phyloP scores from a whole-genome alignment of 2,329 filamentous ascomycete species.

The Pochonia chlamydosporia region DNA sequence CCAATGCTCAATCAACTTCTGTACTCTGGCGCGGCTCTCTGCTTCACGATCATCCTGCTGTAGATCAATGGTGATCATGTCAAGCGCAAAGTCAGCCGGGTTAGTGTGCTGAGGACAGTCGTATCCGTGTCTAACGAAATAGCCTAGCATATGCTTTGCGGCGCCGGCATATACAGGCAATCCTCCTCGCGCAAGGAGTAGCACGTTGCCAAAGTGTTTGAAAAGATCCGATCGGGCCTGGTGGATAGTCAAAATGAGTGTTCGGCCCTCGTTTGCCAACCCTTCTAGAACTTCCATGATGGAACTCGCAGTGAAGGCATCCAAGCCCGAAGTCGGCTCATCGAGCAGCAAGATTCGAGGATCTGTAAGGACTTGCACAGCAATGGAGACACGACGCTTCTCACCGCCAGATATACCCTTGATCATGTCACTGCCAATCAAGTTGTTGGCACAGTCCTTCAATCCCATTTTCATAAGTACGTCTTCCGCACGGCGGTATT shows the following conservation, averaged over 20 bases:
- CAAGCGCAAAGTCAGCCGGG: slow-evolving; percentile 71
- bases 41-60: slow-evolving; percentile 59
- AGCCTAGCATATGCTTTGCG: slow-evolving; percentile 56
- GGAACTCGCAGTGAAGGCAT: slow-evolving; percentile 71
- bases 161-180: slow-evolving; percentile 61
- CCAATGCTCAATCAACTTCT: slow-evolving; percentile 57
- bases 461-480: slow-evolving; percentile 69
- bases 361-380: slow-evolving; percentile 70
- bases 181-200: slow-evolving; percentile 66
- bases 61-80: slow-evolving; percentile 70
- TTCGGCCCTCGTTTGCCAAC: slow-evolving; percentile 67
- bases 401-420: slow-evolving; percentile 79
- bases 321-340: slow-evolving; percentile 70
- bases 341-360: slow-evolving; percentile 68
- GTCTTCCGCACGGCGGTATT: slow-evolving; percentile 62
- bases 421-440: slow-evolving; percentile 65
- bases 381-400: slow-evolving; percentile 72
- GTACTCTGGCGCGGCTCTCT: slow-evolving; percentile 57
- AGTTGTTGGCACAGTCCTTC: slow-evolving; percentile 71
- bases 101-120: slow-evolving; percentile 66
- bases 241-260: slow-evolving; percentile 71
- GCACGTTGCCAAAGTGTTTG: slow-evolving; percentile 62
- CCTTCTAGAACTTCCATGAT: slow-evolving; percentile 69
- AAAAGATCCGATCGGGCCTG: slow-evolving; percentile 72
- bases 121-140: slow-evolving; percentile 56